Evolutionary conservation across 2,329 filamentous ascomycete genomes (phyloP).

Genomic region (Amylocarpus encephaloides): DNA sequence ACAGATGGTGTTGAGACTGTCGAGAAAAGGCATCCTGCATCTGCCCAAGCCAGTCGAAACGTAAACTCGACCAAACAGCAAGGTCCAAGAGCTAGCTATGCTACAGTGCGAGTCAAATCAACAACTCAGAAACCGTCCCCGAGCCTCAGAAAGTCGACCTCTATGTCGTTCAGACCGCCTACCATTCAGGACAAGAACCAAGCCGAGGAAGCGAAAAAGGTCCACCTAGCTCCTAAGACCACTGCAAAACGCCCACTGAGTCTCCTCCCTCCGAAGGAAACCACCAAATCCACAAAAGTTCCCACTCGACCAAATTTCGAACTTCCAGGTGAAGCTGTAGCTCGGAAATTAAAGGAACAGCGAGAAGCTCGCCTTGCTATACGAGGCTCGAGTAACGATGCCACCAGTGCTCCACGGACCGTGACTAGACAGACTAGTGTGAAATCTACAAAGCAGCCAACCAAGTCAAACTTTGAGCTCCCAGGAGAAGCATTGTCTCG

Average conservation of each 20-base stretch:
- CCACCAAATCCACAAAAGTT: conserved; percentile 47
- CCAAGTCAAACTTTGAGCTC: conserved; percentile 53
- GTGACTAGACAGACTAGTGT: conserved; percentile 36
- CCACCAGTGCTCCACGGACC: conserved; percentile 32
- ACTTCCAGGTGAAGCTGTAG: conserved; percentile 56
- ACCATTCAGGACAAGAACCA: conserved; percentile 1
- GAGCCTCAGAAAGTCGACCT: conserved; percentile 23
- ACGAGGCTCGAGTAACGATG: conserved; percentile 32
- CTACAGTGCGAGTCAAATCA: conserved; percentile 39
- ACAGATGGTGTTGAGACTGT: neutral
- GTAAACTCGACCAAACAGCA: conserved; percentile 13
- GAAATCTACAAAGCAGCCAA: conserved; percentile 46
- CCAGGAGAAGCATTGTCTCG: conserved; percentile 52
- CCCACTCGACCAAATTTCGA: conserved; percentile 52
- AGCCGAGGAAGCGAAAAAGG: conserved; percentile 26
- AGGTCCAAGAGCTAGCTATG: conserved; percentile 32
- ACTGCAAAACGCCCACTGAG: conserved; percentile 36
- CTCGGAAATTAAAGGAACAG: conserved; percentile 51
- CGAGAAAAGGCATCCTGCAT: neutral
- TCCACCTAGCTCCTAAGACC: conserved; percentile 20
- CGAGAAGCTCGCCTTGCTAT: conserved; percentile 47
- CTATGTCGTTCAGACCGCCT: conserved; percentile 23
- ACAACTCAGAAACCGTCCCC: conserved; percentile 21
- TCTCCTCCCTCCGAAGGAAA: conserved; percentile 36
- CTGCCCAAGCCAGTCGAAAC: neutral